phyloP scores from a whole-genome alignment of 1,284 basidiomycete genomes.

The Hortiboletus rubellus region DNA sequence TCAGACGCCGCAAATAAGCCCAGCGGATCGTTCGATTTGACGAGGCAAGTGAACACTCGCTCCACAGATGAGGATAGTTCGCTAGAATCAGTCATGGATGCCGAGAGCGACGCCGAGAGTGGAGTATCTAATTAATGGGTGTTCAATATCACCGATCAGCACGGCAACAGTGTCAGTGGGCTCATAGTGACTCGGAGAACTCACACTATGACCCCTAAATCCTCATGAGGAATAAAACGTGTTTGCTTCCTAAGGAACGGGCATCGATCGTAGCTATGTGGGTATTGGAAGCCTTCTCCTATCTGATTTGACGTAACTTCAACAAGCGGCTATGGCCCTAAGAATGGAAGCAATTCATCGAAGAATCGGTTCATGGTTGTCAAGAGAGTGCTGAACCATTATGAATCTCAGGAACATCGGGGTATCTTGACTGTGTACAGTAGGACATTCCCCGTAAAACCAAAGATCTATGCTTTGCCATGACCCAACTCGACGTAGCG shows the following conservation, averaged over 20 bases:
- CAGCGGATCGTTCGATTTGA: constrained; percentile 24
- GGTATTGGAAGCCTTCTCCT: not conserved
- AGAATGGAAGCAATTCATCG: constrained; percentile 5
- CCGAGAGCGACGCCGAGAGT: not conserved
- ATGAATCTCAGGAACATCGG: not conserved
- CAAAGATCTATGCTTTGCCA: constrained; percentile 8
- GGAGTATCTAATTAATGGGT: not conserved
- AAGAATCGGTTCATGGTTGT: not conserved
- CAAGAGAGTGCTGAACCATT: not conserved
- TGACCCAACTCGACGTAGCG: constrained; percentile 29
- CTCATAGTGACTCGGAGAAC: no score
- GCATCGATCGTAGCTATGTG: not conserved
- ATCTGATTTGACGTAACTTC: not conserved
- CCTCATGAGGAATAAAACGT: constrained; percentile 14
- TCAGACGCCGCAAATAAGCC: constrained; percentile 16
- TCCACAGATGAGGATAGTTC: not conserved
- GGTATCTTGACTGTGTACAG: constrained; percentile 4
- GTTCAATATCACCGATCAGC: constrained; percentile 1
- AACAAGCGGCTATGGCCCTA: not conserved
- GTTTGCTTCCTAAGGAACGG: constrained; percentile 1
- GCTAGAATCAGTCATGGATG: constrained; percentile 10
- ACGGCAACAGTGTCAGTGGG: not conserved
- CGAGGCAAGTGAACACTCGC: constrained; percentile 10
- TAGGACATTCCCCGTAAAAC: not conserved
- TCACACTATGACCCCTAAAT: not conserved